Evolutionary conservation across 2,329 filamentous ascomycete genomes (phyloP), one percentile per base, ranked within the genome.

Genomic region (Myriangium duriaei): DNA sequence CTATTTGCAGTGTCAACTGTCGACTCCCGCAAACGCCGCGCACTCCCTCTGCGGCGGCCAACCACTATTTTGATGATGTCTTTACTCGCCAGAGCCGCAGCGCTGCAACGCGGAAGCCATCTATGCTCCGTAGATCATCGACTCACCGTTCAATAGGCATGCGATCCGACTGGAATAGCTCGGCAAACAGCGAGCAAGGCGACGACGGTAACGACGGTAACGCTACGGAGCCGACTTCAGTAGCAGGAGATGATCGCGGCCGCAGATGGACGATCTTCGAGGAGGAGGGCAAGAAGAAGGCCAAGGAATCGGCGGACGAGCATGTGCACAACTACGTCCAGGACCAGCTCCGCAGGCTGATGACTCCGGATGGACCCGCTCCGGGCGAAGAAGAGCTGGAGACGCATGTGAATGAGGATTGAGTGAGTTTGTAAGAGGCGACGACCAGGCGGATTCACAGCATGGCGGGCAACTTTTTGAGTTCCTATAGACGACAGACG

Each of bases 61-160:
- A 81, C 5, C 87, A 95, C 58, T 96, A 96, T 67, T 96, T 96
- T 55, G 88, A 96, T 52, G 88, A 96, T 53, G 75, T 86, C 42
- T 81, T 93, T 58, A 70, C 71, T 37, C 73, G 78, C 26, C 63
- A 71, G 45, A 51, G 67, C 45, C 52, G 55, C 38, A 46, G 45
- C 7, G 56, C 53, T 3, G 45, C 56, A 11, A 42, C 49, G 17
- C 56, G 58, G 42, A 67, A 62, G 47, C 64, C 51, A 47, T 70
- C 69, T 13, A 64, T 67, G 12, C 67, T 88, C 49, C 79, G 84
- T 26, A 77, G 85, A 40, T 86, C 82, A 4, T 88, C 85, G 4
- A 87, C 83, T 0, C 76, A 75, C 30, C 76, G 88, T 29, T 92
- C 84, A 33, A 86, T 96, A 41, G 82, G 84, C 24, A 76, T 76